Conservation (phyloP, 2,329 filamentous ascomycete species). For the Alternaria ventricosa region DNA sequence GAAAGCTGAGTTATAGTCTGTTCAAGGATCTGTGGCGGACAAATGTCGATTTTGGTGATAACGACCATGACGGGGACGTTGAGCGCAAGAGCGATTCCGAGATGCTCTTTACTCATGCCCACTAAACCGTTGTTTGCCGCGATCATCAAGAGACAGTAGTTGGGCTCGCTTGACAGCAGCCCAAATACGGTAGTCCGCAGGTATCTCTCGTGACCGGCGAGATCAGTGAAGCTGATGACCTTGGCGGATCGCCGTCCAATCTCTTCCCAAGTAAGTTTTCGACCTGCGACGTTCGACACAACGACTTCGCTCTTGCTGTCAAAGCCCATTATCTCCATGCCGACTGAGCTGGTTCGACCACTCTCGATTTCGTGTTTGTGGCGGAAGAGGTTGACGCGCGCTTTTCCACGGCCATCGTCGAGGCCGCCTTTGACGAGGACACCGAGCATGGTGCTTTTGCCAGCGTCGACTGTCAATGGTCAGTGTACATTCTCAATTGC, state of each 20-base stretch:
- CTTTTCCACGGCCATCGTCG: constrained; percentile 92
- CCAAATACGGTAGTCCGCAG: constrained; percentile 96
- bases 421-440: constrained; percentile 94
- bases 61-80: constrained; percentile 99
- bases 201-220: constrained; percentile 95
- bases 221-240: constrained; percentile 94
- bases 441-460: constrained; percentile 94
- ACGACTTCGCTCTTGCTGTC: constrained; percentile 85
- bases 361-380: constrained; percentile 99
- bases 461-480: constrained; percentile 75
- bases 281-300: constrained; percentile 78
- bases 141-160: constrained; percentile 98
- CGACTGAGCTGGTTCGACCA: constrained; percentile 92
- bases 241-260: constrained; percentile 94
- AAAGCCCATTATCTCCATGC: constrained; percentile 97
- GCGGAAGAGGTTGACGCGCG: constrained; percentile 92
- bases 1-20: constrained; percentile 91
- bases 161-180: constrained; percentile 89
- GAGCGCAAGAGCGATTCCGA: constrained; percentile 90
- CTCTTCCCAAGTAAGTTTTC: constrained; percentile 95
- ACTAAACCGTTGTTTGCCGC: constrained; percentile 97
- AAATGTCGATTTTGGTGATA: constrained; percentile 98
- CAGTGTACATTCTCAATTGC: constrained; percentile 1
- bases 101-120: constrained; percentile 97
- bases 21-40: constrained; percentile 91